Base-by-base conservation (phyloP, 169 alveolate genomes). In the Plasmodium coatneyi region DNA sequence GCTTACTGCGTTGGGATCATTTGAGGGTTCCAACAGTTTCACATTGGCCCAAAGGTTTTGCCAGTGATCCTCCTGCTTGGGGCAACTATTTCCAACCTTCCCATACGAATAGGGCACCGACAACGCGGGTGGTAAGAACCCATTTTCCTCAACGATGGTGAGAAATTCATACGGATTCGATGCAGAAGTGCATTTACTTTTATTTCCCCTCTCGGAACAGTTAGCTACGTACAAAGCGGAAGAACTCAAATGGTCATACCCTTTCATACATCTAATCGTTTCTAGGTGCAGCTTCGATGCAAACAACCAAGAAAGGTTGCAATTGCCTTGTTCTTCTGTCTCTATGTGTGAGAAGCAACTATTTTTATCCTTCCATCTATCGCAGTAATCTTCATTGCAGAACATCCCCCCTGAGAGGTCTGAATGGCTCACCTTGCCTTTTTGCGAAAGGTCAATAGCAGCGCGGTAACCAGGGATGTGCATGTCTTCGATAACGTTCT, bases 151-250 rank as follows among this genome's bases (percentile, higher is more conserved):
- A 19, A 72, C 34, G 5, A 84, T 71, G 46, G 72, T 41, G 19
- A 84, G 22, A 28, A 71, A 84, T 71, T 84, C 92, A n/a, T 32
- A 14, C 49, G 83, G 81, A 22, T 72, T 46, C 46, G 79, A 84
- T 9, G 30, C 84, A 30, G 34, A 6, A 10, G 2, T 3, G 28
- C 83, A 71, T 72, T 71, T 84, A n/a, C 25, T 36, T 4, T 30
- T 30, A 36, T 66, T n/a, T n/a, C 41, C 80, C 46, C 41, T 34
- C 12, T 32, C 3, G n/a, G 81, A 30, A 30, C 92, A 71, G 56
- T 43, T 36, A 19, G 83, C 84, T 4, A 71, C 60, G 34, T 84
- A 84, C 36, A 71, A 71, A 71, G 82, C 83, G 7, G 92, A 71
- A 39, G 60, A 6, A 7, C 2, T 16, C 5, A 41, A 0, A n/a